phyloP scores from a whole-genome alignment of 2,329 filamentous ascomycete species.

The Trichoderma sp. region DNA sequence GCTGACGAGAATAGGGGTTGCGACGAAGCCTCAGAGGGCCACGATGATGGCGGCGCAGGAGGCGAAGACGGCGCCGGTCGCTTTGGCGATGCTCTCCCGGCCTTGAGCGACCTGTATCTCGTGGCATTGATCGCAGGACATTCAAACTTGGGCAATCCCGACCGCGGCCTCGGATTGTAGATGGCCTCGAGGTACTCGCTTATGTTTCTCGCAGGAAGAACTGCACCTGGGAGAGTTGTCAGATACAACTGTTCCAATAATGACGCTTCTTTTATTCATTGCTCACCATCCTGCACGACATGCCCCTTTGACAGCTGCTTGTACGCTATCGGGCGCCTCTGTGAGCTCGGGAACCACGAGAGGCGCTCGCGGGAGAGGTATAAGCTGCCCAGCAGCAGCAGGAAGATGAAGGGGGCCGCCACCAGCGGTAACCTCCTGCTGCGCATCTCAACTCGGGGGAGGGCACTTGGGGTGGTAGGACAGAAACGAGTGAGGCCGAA shows the following conservation, averaged over 20 bases:
- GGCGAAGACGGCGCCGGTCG: conserved; percentile 11
- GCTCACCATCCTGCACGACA: conserved; percentile 9
- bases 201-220: conserved; percentile 25
- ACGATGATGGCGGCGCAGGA: not conserved
- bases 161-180: conserved; percentile 30
- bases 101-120: conserved; percentile 34
- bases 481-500: no score
- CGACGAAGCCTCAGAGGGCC: not conserved
- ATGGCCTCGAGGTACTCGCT: conserved; percentile 36
- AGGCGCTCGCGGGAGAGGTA: conserved; percentile 25
- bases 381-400: conserved; percentile 24
- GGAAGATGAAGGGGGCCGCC: conserved; percentile 18
- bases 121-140: conserved; percentile 33
- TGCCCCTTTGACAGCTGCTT: conserved; percentile 9
- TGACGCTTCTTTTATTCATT: not conserved
- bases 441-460: conserved; percentile 5
- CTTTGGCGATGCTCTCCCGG: not conserved
- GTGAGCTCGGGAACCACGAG: not conserved
- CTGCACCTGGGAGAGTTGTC: not conserved
- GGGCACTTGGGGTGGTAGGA: not conserved
- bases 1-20: not conserved
- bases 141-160: conserved; percentile 31
- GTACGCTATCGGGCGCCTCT: conserved; percentile 1
- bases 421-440: conserved; percentile 18
- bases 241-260: not conserved